These are phyloP conservation scores for Smithsoniella earleae DNA, from an alignment of 163 green algal species.

Conservation along the genomic window DNA sequence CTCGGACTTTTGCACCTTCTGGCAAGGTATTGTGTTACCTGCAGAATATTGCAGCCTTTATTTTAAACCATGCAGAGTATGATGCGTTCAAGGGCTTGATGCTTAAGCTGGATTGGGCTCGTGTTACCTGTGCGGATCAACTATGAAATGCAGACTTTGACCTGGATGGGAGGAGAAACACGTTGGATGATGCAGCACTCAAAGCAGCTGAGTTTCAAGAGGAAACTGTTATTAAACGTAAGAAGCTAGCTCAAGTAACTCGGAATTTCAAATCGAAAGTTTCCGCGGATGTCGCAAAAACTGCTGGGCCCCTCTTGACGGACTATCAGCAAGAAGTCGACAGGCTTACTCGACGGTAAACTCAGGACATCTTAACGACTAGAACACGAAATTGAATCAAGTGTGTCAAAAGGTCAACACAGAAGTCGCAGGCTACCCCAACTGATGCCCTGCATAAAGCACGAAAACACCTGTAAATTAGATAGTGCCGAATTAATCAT, in stretches of 20 bases:
- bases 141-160: slow-evolving; percentile 28
- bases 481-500: too few relatives aligned
- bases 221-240: slow-evolving; percentile 58
- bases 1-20: slow-evolving; percentile 11
- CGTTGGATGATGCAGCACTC: slow-evolving; percentile 13
- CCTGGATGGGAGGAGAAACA: slow-evolving; percentile 1
- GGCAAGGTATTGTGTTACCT: slow-evolving; percentile 6
- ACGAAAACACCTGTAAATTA: too few relatives aligned
- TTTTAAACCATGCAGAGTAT: background rate
- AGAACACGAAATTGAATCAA: too few relatives aligned
- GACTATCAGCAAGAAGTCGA: slow-evolving; percentile 90
- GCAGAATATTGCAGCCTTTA: background rate
- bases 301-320: slow-evolving; percentile 59
- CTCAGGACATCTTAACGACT: background rate
- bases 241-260: slow-evolving; percentile 67
- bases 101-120: too few relatives aligned
- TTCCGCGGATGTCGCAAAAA: slow-evolving; percentile 35
- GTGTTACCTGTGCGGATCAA: too few relatives aligned
- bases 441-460: too few relatives aligned
- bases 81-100: too few relatives aligned
- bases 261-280: slow-evolving; percentile 48
- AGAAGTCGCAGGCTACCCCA: too few relatives aligned
- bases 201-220: slow-evolving; percentile 74
- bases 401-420: too few relatives aligned
- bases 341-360: slow-evolving; percentile 44